Evolutionary conservation across 1,139 yeast species (phyloP), one percentile per base, ranked within the genome.

Genomic region (Candida neerlandica): DNA sequence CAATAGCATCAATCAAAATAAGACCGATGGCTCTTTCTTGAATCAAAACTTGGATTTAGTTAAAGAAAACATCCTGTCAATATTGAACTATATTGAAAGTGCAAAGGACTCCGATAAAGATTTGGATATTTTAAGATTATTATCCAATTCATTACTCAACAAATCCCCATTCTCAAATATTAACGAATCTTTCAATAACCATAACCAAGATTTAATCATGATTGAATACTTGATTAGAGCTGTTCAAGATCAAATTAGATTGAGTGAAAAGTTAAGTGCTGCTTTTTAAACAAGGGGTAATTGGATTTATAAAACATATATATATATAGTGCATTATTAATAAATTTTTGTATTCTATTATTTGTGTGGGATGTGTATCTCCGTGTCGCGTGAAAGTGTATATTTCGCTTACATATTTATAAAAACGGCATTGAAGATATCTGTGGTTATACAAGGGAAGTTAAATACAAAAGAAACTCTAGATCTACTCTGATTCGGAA

Each of bases 221-320:
- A 81, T 90, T 57, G 95, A 89, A 63, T 88, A 85, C 65, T 78
- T 90, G 70, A 87, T 96, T 52, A 85, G 86, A 62, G 89, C 95
- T 47, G 85, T 90, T 60, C 88, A 87, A 73, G 89, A 91, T 56
- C 97, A 90, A 71, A 80, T 89, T 57, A 94, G 87, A 64, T 77
- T 87, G 62, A 84, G 91, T 63, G 85, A 91, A 43, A 83, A 88
- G 66, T 79, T 89, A 63, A 85, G 40, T 19, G 40, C 40, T 11
- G 26, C 40, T 37, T 37, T 37, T n/a, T 37, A 21, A 21, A 21
- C 4, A 21, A 4, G 6, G 23, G 23, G 23, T 4, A 21, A 4
- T 4, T 4, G 23, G 23, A 4, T 4, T 6, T 4, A 21, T 21
- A 21, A 21, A 37, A 26, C 16, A 18, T 37, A 11, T 19, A 34